Conservation (phyloP, 2,329 filamentous ascomycete species). For the Plenodomus biglobosus region DNA sequence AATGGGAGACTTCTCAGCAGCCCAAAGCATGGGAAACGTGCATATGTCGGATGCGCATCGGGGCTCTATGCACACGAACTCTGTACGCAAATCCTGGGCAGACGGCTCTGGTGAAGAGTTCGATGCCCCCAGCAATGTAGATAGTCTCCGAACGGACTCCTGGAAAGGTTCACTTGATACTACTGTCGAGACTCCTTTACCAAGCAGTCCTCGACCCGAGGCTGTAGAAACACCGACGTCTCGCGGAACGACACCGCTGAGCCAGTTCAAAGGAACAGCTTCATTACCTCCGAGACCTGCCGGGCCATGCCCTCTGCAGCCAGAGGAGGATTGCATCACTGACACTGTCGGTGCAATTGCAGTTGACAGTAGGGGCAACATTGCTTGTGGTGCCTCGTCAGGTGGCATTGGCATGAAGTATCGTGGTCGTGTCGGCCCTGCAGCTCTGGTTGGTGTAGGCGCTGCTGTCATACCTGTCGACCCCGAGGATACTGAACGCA, state of each 20-base stretch:
- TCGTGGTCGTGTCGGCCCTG: constrained; percentile 84
- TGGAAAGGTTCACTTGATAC: constrained; percentile 11
- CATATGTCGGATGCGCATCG: constrained; percentile 30
- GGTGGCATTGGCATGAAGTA: constrained; percentile 99
- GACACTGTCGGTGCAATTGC: constrained; percentile 97
- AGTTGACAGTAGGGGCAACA: constrained; percentile 80
- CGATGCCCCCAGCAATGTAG: constrained; percentile 23
- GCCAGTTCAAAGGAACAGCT: constrained; percentile 17
- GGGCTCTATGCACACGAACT: constrained; percentile 2
- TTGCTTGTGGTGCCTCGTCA: constrained; percentile 93
- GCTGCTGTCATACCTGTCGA: constrained; percentile 83
- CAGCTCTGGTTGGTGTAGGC: constrained; percentile 87
- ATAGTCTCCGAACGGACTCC: constrained; percentile 26
- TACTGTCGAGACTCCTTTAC: constrained; percentile 7
- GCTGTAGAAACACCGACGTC: constrained; percentile 7
- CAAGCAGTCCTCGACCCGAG: constrained; percentile 9
- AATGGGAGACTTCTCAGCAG: constrained; percentile 6
- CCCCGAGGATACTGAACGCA: constrained; percentile 66
- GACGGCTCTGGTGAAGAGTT: constrained; percentile 46
- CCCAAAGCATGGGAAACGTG: constrained; percentile 19
- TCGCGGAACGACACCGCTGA: constrained; percentile 11
- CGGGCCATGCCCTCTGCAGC: constrained; percentile 1
- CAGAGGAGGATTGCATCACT: constrained; percentile 66
- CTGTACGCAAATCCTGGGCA: constrained; percentile 29
- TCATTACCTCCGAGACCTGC: constrained; percentile 6